Percentiles rank a stretch among this genome's conserved stretches.
phyloP scores from a whole-genome alignment of 768 basidiomycete species.

The Coprinopsis sp. region DNA sequence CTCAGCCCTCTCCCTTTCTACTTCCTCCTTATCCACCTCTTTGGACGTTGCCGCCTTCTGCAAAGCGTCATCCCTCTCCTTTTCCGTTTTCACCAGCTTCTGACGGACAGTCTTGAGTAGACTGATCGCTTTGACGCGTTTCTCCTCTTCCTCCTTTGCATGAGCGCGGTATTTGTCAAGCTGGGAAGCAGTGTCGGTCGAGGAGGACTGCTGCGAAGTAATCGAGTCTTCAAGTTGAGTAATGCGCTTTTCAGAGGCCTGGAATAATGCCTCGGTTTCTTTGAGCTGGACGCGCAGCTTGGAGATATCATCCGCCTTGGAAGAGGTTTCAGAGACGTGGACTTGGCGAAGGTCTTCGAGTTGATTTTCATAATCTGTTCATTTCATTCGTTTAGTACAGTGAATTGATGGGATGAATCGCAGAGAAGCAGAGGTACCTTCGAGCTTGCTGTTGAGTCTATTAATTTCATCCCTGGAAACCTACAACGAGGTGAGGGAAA shows the following conservation, averaged over 20 bases:
- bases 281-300: slow-evolving; percentile 61
- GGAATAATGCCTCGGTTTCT: slow-evolving; percentile 67
- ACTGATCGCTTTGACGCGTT: slow-evolving; percentile 89
- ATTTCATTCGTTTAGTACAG: slow-evolving; percentile 22
- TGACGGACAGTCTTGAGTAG: slow-evolving; percentile 92
- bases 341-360: slow-evolving; percentile 82
- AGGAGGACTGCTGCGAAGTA: slow-evolving; percentile 47
- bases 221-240: slow-evolving; percentile 45
- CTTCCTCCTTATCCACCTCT: slow-evolving; percentile 51
- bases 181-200: slow-evolving; percentile 57
- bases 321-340: slow-evolving; percentile 74
- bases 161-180: slow-evolving; percentile 51
- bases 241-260: slow-evolving; percentile 48
- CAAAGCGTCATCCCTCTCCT: slow-evolving; percentile 78
- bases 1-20: slow-evolving; percentile 52
- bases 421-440: slow-evolving; percentile 45
- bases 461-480: slow-evolving; percentile 75
- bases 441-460: slow-evolving; percentile 65
- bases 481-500: slow-evolving; percentile 27
- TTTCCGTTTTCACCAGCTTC: slow-evolving; percentile 95
- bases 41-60: slow-evolving; percentile 50
- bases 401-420: background rate
- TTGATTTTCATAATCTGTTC: slow-evolving; percentile 69
- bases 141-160: slow-evolving; percentile 96
- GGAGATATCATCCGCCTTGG: slow-evolving; percentile 71